Evolutionary conservation across 495 filamentous ascomycete genomes (phyloP), one percentile per base, ranked within the genome.

Genomic region (Poronia punctata): DNA sequence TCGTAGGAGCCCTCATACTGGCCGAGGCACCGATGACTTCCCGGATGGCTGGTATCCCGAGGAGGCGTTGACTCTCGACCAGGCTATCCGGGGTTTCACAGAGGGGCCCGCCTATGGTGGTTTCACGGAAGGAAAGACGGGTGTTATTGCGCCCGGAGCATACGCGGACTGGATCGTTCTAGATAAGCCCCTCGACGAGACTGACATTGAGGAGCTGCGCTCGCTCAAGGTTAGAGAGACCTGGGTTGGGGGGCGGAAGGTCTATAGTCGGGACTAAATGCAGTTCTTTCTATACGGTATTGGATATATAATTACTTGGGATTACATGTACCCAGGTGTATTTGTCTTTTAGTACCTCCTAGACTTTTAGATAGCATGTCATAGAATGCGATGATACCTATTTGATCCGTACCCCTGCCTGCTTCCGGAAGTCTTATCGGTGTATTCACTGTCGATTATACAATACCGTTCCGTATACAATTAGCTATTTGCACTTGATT

Each of bases 141-240:
- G 79, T 0, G 61, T 66, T 0, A 76, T 82, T 27, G 40, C 54
- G 28, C 59, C 59, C 22, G 77, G 75, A 0, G 67, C 65, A 29
- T 76, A 68, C 53, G 78, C 79, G 7, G 76, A 83, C 61, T 79
- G 77, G 77, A 56, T 84, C 5, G 71, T 82, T 42, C 43, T 81
- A 25, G 73, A 81, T 38, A 48, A 58, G 48, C 74, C 56, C 16
- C 33, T 66, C 24, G 60, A 59, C 38, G 37, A 43, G 23, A 32
- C 60, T 20, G 54, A 60, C 7, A 27, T 65, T 30, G 71, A 77
- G 49, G 60, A 56, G 14, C 40, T 80, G 44, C 67, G 70, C 33
- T 53, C 49, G 6, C 44, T 78, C 27, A 63, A 48, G 31, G 77
- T 82, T 0, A 59, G 52, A 43, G 79, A 82, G 64, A 82, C 79